A percentile compares a stretch with the other conserved stretches of the same genome.
Conservation (phyloP, 192 early-diverging fungal genomes). For the Mortierella claussenii region DNA sequence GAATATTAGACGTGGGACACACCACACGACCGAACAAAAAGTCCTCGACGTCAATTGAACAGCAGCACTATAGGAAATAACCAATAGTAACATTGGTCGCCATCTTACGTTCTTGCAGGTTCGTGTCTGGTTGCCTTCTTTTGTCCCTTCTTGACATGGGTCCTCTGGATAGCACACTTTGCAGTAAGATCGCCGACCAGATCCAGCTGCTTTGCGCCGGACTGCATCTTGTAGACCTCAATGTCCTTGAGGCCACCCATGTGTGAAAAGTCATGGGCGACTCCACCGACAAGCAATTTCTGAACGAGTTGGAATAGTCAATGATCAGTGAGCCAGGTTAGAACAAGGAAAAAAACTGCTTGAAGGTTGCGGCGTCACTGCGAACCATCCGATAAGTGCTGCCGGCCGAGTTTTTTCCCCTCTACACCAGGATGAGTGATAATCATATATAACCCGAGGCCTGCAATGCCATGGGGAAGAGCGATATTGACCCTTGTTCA, state of each 20-base stretch:
- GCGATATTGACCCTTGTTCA: too few species aligned
- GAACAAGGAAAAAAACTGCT: background rate
- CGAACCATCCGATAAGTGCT: background rate
- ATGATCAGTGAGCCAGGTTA: too few species aligned
- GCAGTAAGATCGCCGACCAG: conserved; percentile 38
- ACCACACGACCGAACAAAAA: too few species aligned
- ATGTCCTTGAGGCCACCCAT: conserved; percentile 32
- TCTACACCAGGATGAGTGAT: background rate
- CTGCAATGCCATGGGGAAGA: too few species aligned
- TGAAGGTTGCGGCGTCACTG: background rate
- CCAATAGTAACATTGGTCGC: background rate
- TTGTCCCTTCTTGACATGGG: conserved; percentile 29
- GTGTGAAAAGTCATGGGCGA: conserved; percentile 27
- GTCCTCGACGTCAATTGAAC: too few species aligned
- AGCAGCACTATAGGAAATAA: too few species aligned
- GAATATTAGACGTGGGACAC: too few species aligned
- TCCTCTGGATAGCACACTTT: conserved; percentile 43
- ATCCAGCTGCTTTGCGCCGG: conserved; percentile 37
- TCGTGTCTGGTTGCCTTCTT: conserved; percentile 42
- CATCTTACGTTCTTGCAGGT: conserved; percentile 33
- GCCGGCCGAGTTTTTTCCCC: background rate
- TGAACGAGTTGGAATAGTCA: too few species aligned
- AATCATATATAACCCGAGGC: conserved; percentile 12
- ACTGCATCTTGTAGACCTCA: conserved; percentile 31
- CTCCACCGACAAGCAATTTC: conserved; percentile 39